Base-by-base conservation (phyloP, 148 eudicot species). In the Vaccinium darrowii region DNA sequence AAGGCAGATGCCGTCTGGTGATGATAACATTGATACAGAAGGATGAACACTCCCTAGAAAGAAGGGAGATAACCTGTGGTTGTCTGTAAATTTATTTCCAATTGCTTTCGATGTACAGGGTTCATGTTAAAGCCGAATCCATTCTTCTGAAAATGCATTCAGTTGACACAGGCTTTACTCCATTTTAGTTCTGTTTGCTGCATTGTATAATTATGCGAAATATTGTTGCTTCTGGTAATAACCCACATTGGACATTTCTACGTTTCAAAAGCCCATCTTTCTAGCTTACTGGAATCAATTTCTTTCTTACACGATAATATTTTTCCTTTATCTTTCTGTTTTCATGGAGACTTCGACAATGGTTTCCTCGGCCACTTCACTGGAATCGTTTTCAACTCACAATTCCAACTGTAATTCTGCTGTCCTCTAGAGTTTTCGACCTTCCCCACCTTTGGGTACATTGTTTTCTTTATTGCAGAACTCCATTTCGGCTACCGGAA, bases 31-130 rank as follows among this genome's bases (percentile, higher is more conserved):
- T 63, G 94, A 92, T 82, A 84, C 90, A 43, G 94, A 94, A 88
- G 90, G 92, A 85, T 93, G 80, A 89, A 63, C 23, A 69, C 43
- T 84, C 86, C 82, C 71, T 81, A 60, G 57, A 85, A 86, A 81
- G 53, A 33, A 56, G 82, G 90, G 80, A 89, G 88, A 87, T 82
- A 79, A 90, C 82, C 85, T 67, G 89, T 80, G 85, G 84, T 36
- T 84, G 60, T 87, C 85, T 92, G 93, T 94, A 92, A 90, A 94
- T 93, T 89, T 88, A 90, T 92, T 94, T 91, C 84, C 88, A 88
- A 86, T 90, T 88, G 90, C 87, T 91, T 93, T 91, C 91, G 90
- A 90, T 94, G 94, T 94, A 92, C 93, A 91, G 91, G 74, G 84
- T 88, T 88, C 89, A 78, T 86, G 88, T 87, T 82, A 71, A 84